Conservation (phyloP, 306 rosid genomes). For the Casuarina equisetifolia region DNA sequence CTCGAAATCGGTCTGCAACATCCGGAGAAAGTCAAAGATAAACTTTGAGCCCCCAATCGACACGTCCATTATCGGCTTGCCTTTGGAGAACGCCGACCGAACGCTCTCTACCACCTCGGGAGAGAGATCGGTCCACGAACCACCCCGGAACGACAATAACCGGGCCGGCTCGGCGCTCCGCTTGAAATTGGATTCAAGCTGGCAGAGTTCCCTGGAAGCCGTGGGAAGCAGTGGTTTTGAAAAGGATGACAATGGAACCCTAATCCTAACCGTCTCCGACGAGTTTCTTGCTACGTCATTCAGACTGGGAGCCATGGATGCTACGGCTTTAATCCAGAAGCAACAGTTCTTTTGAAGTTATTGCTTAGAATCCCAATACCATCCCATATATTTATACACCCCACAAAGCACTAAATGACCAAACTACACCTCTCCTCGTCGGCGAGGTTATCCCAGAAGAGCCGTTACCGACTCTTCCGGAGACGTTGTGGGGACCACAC, state of each 20-base stretch:
- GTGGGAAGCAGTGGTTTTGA: neutral
- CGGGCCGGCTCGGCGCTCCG: slow-evolving; percentile 41
- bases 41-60: slow-evolving; percentile 39
- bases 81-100: slow-evolving; percentile 35
- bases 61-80: slow-evolving; percentile 33
- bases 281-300: slow-evolving; percentile 7
- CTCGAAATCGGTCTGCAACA: slow-evolving; percentile 48
- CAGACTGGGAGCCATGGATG: slow-evolving; percentile 39
- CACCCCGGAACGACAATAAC: slow-evolving; percentile 49
- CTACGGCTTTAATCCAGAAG: slow-evolving; percentile 25
- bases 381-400: too few species aligned
- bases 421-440: neutral
- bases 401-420: neutral
- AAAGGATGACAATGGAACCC: slow-evolving; percentile 15
- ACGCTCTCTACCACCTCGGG: slow-evolving; percentile 26
- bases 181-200: slow-evolving; percentile 38
- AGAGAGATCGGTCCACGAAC: slow-evolving; percentile 50
- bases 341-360: too few species aligned
- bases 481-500: too few species aligned
- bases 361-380: too few species aligned
- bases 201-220: slow-evolving; percentile 16
- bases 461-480: neutral
- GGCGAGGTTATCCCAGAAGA: too few species aligned
- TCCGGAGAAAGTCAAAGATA: slow-evolving; percentile 50
- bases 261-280: slow-evolving; percentile 24